Base-by-base conservation (phyloP, 2,329 filamentous ascomycete genomes). In the Pyrenophora graminea region DNA sequence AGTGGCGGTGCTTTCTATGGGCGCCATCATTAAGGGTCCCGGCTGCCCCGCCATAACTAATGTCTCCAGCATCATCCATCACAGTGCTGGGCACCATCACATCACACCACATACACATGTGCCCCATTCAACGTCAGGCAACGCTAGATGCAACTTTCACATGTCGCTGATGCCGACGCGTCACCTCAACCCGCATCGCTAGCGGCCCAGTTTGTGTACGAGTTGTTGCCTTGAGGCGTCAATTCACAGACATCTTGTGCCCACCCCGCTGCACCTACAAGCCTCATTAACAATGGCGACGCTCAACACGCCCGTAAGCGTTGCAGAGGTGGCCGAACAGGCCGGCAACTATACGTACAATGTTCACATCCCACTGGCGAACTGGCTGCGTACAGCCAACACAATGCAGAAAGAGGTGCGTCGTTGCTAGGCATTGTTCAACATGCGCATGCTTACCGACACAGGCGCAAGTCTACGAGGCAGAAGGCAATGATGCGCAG, bases 261-360 rank as follows among this genome's bases (percentile, higher is more conserved):
- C 6, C 38, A 39, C 53, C 55, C 48, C 57, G 32, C 50, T 43
- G 43, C 50, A 46, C 33, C 39, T 48, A 23, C 51, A 34, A 40
- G 49, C 32, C 37, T 1, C 44, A 7, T 25, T 25, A 47, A 48
- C 46, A 37, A 71, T 73, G 70, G 62, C 66, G 15, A 64, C 67
- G 9, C 45, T 62, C 48, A 63, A 60, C 48, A 64, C 62, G 32
- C 91, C 91, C 34, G 76, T 88, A 74, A 91, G 81, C 59, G 82
- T 94, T 50, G 86, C 87, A 65, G 88, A 95, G 68, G 88, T 97
- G 53, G 84, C 87, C 9, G 79, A 82, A 25, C 85, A 87, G 61
- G 94, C 93, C 2, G 81, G 86, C 57, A 84, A 88, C 58, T 97
- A 94, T 70, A 85, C 88, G 50, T 97, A 92, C 77, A 90, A 91